Evolutionary conservation across 441 rosid genomes (phyloP), one percentile per base, ranked within the genome.

Genomic region (Arabidopsis lyrata): DNA sequence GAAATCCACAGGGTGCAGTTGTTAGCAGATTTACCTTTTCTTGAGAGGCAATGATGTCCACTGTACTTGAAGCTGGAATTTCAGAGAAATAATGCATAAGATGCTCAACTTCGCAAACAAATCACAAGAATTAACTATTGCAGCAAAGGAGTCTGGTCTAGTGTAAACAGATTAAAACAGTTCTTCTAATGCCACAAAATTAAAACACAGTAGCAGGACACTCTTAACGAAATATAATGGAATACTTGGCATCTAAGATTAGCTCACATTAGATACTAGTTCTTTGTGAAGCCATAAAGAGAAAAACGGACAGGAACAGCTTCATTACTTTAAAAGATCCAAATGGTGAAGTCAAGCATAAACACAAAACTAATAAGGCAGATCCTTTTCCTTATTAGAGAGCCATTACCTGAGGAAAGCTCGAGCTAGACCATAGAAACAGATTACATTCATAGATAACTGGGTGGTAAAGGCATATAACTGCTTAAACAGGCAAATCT

Each of bases 1-100:
- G 44, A 31, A 11, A 62, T 13, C 63, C 45, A 58, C 3, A 18
- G 3, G 60, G 49, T 61, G 44, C 56, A 58, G 20, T 41, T 39
- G 57, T 58, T 42, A 57, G 57, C 72, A 52, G 78, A 62, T 75
- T 67, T 75, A 93, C 99, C 94, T 87, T 87, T 63, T 81, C 79
- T 70, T 70, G 80, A 63, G 88, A 73, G 73, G 86, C 55, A 68
- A 11, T 15, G 47, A 5, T 50, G 8, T 78, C 86, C 77, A 68
- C 73, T 77, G 79, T 86, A 72, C 73, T 80, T 65, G 81, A 73
- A 81, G 82, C 95, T 92, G 90, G 70, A 74, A 74, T 13, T 38
- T 70, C 20, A 57, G 48, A 59, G 61, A 63, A 63, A 22, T 66
- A 79, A 41, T 13, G 74, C 73, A 75, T 68, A 54, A 8, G 38